Percentiles rank a stretch among this genome's conserved stretches.
Conservation (phyloP, 2,329 filamentous ascomycete genomes). For the Curvularia lunata region DNA sequence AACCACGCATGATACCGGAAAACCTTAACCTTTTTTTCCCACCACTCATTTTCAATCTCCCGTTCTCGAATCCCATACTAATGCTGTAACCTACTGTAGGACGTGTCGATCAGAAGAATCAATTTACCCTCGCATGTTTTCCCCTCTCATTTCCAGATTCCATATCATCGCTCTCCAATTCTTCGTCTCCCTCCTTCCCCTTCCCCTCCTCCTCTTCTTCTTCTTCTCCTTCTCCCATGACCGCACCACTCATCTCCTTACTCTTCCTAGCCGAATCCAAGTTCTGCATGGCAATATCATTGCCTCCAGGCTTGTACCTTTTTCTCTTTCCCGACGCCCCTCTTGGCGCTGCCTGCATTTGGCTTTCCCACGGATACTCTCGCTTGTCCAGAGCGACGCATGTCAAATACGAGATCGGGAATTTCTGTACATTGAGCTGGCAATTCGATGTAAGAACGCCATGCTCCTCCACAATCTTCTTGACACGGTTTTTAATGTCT, state of each 20-base stretch:
- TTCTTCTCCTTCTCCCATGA: neutral
- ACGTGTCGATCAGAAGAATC: neutral
- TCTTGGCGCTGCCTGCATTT: neutral
- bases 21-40: too few species aligned
- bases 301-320: neutral
- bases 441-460: neutral
- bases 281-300: neutral
- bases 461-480: neutral
- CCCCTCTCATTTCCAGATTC: constrained; percentile 15
- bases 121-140: constrained; percentile 11
- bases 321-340: neutral
- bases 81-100: neutral
- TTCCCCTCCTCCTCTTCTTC: neutral
- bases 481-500: neutral
- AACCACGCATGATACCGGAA: neutral
- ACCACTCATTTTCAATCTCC: neutral
- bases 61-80: too few species aligned
- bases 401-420: too few species aligned
- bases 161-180: constrained; percentile 5
- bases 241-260: neutral
- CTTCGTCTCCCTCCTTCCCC: neutral
- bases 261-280: neutral
- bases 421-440: neutral
- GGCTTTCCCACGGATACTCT: neutral
- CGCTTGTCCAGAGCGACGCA: neutral